phyloP scores from a whole-genome alignment of 768 basidiomycete species.

The Dentipellis fragilis region DNA sequence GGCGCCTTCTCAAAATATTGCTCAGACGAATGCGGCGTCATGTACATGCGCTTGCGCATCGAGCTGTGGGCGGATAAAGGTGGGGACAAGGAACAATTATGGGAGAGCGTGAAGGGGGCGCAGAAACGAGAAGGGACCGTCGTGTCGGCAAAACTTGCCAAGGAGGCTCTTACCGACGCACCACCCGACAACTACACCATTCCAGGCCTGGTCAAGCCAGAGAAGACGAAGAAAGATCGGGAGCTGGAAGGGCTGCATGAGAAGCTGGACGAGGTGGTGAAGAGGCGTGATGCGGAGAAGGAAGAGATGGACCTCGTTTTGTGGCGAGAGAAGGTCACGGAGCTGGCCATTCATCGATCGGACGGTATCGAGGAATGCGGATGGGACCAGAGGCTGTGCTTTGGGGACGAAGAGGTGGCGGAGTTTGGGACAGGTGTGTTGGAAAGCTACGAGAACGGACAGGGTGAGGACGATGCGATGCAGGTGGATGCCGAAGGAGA shows the following conservation, averaged over 20 bases:
- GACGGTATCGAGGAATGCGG: constrained; percentile 67
- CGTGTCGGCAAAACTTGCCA: constrained; percentile 21
- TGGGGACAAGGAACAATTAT: constrained; percentile 53
- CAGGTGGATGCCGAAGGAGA: constrained; percentile 33
- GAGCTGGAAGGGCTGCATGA: constrained; percentile 45
- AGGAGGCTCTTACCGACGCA: constrained; percentile 2
- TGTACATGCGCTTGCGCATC: constrained; percentile 58
- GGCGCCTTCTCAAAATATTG: constrained; percentile 87
- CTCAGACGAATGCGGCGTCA: constrained; percentile 78
- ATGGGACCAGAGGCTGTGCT: constrained; percentile 80
- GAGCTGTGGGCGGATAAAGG: constrained; percentile 52
- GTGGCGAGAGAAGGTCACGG: constrained; percentile 62
- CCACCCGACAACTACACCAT: constrained; percentile 2
- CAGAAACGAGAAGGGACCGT: constrained; percentile 64
- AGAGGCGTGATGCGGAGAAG: constrained; percentile 54
- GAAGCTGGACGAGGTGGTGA: constrained; percentile 47
- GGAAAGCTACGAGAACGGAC: constrained; percentile 48
- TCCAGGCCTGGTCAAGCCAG: constrained; percentile 21
- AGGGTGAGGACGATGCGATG: constrained; percentile 33
- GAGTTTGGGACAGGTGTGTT: constrained; percentile 58
- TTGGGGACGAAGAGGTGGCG: constrained; percentile 71
- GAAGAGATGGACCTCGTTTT: constrained; percentile 57
- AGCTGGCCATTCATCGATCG: constrained; percentile 58
- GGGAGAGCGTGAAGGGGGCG: constrained; percentile 65
- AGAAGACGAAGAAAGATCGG: constrained; percentile 41